phyloP scores from a whole-genome alignment of 2,329 filamentous ascomycete species.

The Thelonectria rubi region DNA sequence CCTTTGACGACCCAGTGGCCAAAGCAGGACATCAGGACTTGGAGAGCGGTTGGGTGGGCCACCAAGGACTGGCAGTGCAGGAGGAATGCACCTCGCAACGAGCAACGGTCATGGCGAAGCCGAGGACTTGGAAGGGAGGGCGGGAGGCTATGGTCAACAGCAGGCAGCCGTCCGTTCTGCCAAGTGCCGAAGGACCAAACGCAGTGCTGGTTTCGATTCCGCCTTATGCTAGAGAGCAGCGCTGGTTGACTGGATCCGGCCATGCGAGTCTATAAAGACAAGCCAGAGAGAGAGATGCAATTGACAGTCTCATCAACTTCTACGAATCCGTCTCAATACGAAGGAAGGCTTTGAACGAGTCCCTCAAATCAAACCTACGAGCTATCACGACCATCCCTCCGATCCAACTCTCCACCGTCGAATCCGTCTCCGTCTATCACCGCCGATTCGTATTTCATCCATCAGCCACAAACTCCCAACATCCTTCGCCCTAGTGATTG shows the following conservation, averaged over 20 bases:
- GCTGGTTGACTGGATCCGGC: not conserved
- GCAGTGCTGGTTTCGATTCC: not conserved
- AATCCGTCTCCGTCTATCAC: constrained; percentile 38
- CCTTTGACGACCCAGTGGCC: not conserved
- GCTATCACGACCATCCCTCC: constrained; percentile 29
- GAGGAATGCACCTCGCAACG: not conserved
- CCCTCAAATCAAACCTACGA: constrained; percentile 13
- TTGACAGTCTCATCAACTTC: not conserved
- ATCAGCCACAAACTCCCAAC: too few relatives aligned
- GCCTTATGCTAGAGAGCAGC: not conserved
- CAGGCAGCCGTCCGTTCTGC: constrained; percentile 17
- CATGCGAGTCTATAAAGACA: constrained; percentile 3
- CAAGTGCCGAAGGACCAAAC: constrained; percentile 10
- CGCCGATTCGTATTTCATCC: constrained; percentile 4
- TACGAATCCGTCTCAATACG: too few relatives aligned
- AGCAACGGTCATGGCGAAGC: constrained; percentile 16
- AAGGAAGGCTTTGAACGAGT: constrained; percentile 13
- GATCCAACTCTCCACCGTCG: constrained; percentile 26
- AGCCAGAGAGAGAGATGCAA: not conserved
- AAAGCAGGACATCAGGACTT: constrained; percentile 28
- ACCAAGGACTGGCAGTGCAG: constrained; percentile 26
- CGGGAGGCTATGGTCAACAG: constrained; percentile 4
- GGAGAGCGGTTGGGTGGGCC: constrained; percentile 31
- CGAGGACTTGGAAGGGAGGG: not conserved
- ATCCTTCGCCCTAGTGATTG: too few relatives aligned